These are phyloP conservation scores for Baorangia bicolor DNA, from an alignment of 768 basidiomycete species.

Conservation along the genomic window DNA sequence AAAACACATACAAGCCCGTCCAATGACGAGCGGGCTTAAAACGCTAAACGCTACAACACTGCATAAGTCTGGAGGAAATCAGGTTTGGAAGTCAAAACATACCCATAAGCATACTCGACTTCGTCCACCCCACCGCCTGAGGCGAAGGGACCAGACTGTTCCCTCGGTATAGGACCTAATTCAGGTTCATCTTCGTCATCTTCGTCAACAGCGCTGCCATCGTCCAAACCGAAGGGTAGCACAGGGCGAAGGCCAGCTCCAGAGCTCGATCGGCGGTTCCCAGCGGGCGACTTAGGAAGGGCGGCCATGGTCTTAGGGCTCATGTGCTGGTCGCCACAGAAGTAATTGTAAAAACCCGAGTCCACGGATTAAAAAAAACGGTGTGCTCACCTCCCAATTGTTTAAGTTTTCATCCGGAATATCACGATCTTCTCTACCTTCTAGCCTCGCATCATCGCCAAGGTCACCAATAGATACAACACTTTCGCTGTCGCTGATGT, in stretches of 20 bases:
- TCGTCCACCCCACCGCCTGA: constrained; percentile 85
- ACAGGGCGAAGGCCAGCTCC: constrained; percentile 85
- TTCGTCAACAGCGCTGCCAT: constrained; percentile 67
- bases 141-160: constrained; percentile 69
- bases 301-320: constrained; percentile 95
- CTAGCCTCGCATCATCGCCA: constrained; percentile 72
- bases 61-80: constrained; percentile 9
- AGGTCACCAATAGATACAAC: constrained; percentile 88
- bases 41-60: constrained; percentile 21
- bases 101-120: constrained; percentile 88
- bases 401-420: constrained; percentile 78
- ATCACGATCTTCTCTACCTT: constrained; percentile 63
- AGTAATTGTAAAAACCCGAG: not conserved
- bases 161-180: constrained; percentile 74
- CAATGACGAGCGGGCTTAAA: not conserved
- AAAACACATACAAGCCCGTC: not conserved
- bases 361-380: not conserved
- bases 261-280: constrained; percentile 77
- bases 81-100: constrained; percentile 28
- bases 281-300: constrained; percentile 87
- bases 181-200: constrained; percentile 74
- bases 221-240: constrained; percentile 72
- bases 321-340: constrained; percentile 65
- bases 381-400: constrained; percentile 84
- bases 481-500: constrained; percentile 93